Evolutionary conservation across 2,329 filamentous ascomycete genomes (phyloP), one percentile per base, ranked within the genome.

Genomic region (Colletotrichum abscissum): DNA sequence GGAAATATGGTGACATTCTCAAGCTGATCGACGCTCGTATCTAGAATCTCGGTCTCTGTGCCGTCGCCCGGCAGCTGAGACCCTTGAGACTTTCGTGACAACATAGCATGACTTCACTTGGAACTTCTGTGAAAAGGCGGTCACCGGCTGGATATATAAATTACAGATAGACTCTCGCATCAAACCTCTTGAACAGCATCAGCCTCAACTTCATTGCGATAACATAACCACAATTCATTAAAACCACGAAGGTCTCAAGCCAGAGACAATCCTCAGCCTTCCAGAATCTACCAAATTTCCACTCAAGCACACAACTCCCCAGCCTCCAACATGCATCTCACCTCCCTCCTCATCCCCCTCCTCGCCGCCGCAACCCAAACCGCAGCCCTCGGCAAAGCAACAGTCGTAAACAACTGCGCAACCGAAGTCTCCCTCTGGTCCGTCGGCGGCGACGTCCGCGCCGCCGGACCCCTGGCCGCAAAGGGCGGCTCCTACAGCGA

Each of bases 351-450:
- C 62, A 46, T 52, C 49, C 26, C 74, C 67, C 73, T 80, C 77
- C 73, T 78, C 59, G 75, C 78, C 54, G 65, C 76, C 65, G 73
- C 76, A 42, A 67, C 78, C 59, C 69, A 76, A 55, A 74, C 68
- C 69, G 33, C 72, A 1, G 80, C 82, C 63, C 56, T 82, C 49
- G 83, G 82, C 77, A 77, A 75, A 16, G 83, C 83, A 56, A 74
- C 75, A 49, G 82, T 85, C 66, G 72, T 78, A 72, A 85, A 85
- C 79, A 79, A 81, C 59, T 84, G 83, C 79, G 24, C 57, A 46
- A 75, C 77, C 65, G 67, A 78, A 54, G 82, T 84, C n/a, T 80
- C 81, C 24, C 60, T 82, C 75, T 85, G 82, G 82, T 82, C 83
- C 54, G 83, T 85, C 66, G 83, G 83, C 75, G 73, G 74, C 68